Conservation (phyloP, 495 filamentous ascomycete species). For the Penicillium coffeae region DNA sequence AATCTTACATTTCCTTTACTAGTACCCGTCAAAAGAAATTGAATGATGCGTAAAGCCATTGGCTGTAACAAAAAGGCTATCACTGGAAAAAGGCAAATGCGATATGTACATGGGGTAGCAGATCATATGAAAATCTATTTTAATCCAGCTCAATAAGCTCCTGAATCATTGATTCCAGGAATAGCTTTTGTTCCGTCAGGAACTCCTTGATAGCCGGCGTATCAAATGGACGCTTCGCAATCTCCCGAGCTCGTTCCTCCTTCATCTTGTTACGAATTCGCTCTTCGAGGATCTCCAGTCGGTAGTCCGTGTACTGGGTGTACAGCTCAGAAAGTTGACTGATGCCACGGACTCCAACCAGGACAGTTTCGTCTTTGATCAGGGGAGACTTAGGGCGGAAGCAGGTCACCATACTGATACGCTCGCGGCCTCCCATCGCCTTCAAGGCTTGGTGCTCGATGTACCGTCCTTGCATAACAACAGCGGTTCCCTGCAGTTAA, state of each 20-base stretch:
- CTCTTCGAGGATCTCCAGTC: constrained; percentile 43
- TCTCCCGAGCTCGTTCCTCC: constrained; percentile 15
- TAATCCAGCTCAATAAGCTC: no score
- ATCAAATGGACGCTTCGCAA: constrained; percentile 23
- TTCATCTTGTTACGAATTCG: constrained; percentile 38
- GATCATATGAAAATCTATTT: no score
- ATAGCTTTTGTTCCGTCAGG: constrained; percentile 43
- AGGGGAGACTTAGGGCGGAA: constrained; percentile 57
- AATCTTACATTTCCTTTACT: constrained; percentile 15
- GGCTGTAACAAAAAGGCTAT: no score
- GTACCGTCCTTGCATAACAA: constrained; percentile 69
- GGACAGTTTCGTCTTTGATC: constrained; percentile 58
- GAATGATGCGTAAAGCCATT: constrained; percentile 5
- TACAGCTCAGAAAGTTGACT: constrained; percentile 64
- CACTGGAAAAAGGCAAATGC: no score
- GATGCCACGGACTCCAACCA: constrained; percentile 60
- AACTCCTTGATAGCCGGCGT: constrained; percentile 40
- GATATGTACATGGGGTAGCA: no score
- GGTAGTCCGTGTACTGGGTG: constrained; percentile 62
- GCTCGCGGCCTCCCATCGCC: constrained; percentile 58
- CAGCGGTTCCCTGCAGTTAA: constrained; percentile 59
- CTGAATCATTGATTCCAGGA: no score
- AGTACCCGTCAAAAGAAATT: constrained; percentile 8
- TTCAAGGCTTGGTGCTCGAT: constrained; percentile 67
- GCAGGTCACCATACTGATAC: constrained; percentile 69